Base-by-base conservation (phyloP, 371 early-diverging fungal species). In the Actinomortierella wolfii region DNA sequence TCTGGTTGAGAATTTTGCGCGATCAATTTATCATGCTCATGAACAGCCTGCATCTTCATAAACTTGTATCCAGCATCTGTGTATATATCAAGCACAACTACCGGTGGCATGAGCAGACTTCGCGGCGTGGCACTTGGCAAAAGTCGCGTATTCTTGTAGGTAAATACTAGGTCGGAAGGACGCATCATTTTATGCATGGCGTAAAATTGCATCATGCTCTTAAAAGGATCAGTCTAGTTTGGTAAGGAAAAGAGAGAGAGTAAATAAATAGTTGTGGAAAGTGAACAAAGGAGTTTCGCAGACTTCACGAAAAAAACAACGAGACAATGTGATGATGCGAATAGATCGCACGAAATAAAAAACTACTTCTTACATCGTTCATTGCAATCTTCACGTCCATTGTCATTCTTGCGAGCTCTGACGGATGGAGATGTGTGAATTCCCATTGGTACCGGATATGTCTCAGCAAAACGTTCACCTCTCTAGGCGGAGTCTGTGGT, bases 51-150 rank as follows among this genome's bases (percentile, higher is more conserved):
- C 1, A 58, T 53, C 51, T 62, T 71, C 23, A 59, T 43, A 21
- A 49, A 62, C 24, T 66, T 51, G 58, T 51, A 66, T 14, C 58
- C 57, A 1, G 29, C 48, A 2, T 15, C 9, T 13, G 34, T 52
- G 18, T 56, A 71, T 0, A 56, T 56, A 15, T 71, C 73, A 15
- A 71, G 23, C 8, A 71, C 63, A 4, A 56, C 51, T 1, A 17
- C 13, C 0, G 24, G 7, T 1, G 73, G 73, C 21, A 61, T 65
- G 11, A 53, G 43, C 3, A 71, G 50, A 13, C 43, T 55, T 1
- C 48, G 50, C 7, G 73, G 73, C 13, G 73, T 71, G 0, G 73
- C 61, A 9, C 66, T 61, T 3, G 66, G 63, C 44, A 71, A 51
- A 24, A 71, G 41, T n/a, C 73, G 42, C 11, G 55, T 46, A 11